A percentile compares a stretch with the other conserved stretches of the same genome.
phyloP scores from a whole-genome alignment of 306 rosid genomes.

The Inga leiocalycina region DNA sequence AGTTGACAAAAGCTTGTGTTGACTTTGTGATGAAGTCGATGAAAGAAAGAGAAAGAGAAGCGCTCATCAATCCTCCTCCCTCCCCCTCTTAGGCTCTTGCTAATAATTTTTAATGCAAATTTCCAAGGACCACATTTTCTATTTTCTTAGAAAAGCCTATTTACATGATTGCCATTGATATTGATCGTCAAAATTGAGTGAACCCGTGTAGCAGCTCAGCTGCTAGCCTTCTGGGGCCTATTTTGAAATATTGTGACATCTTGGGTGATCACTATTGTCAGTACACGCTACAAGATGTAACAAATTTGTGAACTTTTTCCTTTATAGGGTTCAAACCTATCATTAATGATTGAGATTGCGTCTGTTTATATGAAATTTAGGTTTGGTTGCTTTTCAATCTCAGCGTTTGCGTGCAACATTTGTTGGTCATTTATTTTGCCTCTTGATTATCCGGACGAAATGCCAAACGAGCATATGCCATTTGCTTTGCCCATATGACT shows the following conservation, averaged over 20 bases:
- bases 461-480: not conserved
- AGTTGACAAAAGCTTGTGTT: conserved; percentile 58
- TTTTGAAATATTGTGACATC: not conserved
- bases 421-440: not conserved
- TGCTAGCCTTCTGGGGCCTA: not conserved
- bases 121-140: conserved; percentile 1
- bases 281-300: not conserved
- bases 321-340: not conserved
- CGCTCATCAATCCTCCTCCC: not conserved
- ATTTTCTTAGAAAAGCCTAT: not conserved
- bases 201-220: not conserved
- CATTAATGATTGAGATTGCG: not conserved
- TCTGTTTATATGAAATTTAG: not conserved
- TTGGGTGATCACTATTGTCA: not conserved
- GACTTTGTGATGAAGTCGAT: conserved; percentile 32
- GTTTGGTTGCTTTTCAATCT: not conserved
- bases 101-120: not conserved
- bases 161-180: conserved; percentile 4
- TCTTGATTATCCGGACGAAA: not conserved
- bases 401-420: not conserved
- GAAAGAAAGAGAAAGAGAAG: conserved; percentile 1
- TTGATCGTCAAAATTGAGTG: not conserved
- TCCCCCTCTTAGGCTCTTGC: not conserved
- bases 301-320: not conserved
- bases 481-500: not conserved